Conservation (phyloP, 441 rosid species). For the Bruguiera hainesii region DNA sequence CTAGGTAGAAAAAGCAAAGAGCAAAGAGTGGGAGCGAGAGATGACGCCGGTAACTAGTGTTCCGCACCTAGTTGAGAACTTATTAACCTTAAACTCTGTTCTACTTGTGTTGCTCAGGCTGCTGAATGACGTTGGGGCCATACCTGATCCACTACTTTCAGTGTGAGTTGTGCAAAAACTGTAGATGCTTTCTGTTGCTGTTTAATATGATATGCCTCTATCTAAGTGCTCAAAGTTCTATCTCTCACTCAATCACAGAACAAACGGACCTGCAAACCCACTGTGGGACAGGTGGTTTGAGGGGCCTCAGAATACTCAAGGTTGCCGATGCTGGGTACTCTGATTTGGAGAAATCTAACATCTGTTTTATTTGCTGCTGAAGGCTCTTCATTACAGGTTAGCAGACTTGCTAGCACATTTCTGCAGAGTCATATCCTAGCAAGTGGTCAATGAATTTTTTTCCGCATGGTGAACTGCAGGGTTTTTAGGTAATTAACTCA, state of each 20-base stretch:
- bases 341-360: conserved; percentile 34
- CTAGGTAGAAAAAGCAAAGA: no score
- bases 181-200: background rate
- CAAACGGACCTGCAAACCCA: conserved; percentile 54
- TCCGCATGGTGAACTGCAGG: no score
- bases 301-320: conserved; percentile 61
- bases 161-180: conserved; percentile 39
- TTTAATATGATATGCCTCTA: conserved; percentile 3
- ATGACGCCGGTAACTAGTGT: no score
- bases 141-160: conserved; percentile 70
- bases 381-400: no score
- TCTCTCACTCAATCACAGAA: conserved; percentile 39
- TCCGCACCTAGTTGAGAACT: no score
- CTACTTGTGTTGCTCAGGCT: conserved; percentile 37
- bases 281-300: conserved; percentile 89
- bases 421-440: no score
- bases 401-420: no score
- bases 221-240: conserved; percentile 12
- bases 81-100: background rate
- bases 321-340: conserved; percentile 71
- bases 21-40: no score
- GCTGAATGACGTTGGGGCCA: conserved; percentile 33
- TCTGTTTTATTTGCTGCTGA: conserved; percentile 10
- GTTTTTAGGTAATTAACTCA: no score
- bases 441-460: no score